phyloP scores from a whole-genome alignment of 31 red algal genomes.

The Asparagopsis taxiformis region DNA sequence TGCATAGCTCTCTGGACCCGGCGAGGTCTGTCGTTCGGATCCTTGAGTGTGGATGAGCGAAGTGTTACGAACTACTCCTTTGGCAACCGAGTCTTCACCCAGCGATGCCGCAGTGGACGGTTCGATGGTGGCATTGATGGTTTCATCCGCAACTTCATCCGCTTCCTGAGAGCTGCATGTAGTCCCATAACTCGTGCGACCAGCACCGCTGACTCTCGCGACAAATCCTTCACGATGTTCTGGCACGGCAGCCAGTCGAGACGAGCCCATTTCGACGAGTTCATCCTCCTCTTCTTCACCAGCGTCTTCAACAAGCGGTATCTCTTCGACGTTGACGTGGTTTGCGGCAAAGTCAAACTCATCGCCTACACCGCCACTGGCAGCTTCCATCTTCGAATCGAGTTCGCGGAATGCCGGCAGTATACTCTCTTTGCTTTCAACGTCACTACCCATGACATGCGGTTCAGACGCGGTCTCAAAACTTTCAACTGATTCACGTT shows the following conservation, averaged over 20 bases:
- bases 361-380: slow-evolving; percentile 26
- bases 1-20: too few species aligned
- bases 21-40: slow-evolving; percentile 11
- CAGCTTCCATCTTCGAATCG: slow-evolving; percentile 29
- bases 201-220: background rate
- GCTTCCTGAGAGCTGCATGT: slow-evolving; percentile 14
- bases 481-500: too few species aligned
- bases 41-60: slow-evolving; percentile 12
- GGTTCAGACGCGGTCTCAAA: too few species aligned
- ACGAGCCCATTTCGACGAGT: background rate
- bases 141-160: too few species aligned
- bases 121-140: slow-evolving; percentile 33
- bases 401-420: slow-evolving; percentile 37
- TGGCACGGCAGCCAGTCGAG: slow-evolving; percentile 6
- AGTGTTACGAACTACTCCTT: too few species aligned
- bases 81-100: too few species aligned
- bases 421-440: slow-evolving; percentile 28
- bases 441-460: slow-evolving; percentile 40
- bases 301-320: slow-evolving; percentile 32
- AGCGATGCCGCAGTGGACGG: background rate
- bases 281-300: too few species aligned
- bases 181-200: background rate
- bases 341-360: slow-evolving; percentile 72
- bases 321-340: slow-evolving; percentile 48
- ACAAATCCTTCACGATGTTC: slow-evolving; percentile 14